phyloP scores from a whole-genome alignment of 2,329 filamentous ascomycete species.

The Claviceps cyperi region DNA sequence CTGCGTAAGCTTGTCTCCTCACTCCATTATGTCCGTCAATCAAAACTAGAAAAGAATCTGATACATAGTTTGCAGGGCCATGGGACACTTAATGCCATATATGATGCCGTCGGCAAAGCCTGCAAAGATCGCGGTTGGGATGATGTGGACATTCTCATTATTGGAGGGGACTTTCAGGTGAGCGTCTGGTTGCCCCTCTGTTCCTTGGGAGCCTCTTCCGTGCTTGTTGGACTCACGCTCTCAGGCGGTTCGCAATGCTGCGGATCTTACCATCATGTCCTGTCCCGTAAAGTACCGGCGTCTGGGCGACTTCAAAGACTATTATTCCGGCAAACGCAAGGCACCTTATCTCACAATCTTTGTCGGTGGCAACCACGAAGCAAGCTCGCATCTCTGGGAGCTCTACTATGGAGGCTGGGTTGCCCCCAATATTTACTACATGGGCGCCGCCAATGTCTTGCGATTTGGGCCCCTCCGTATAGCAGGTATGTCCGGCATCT shows the following conservation, averaged over 20 bases:
- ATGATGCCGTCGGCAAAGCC: slow-evolving; percentile 57
- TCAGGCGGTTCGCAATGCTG: slow-evolving; percentile 72
- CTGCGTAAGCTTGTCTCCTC: slow-evolving; percentile 44
- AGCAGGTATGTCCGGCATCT: slow-evolving; percentile 83
- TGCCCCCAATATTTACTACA: slow-evolving; percentile 91
- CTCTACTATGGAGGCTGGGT: slow-evolving; percentile 96
- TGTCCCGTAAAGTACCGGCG: slow-evolving; percentile 77
- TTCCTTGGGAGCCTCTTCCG: not conserved
- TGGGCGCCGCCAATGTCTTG: slow-evolving; percentile 83
- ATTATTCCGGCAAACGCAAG: slow-evolving; percentile 64
- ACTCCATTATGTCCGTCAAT: not conserved
- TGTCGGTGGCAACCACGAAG: slow-evolving; percentile 90
- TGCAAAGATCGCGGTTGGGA: slow-evolving; percentile 63
- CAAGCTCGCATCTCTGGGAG: slow-evolving; percentile 78
- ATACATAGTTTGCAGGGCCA: slow-evolving; percentile 44
- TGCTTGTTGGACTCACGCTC: not conserved
- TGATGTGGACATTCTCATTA: slow-evolving; percentile 76
- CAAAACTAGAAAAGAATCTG: no score
- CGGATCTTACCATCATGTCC: slow-evolving; percentile 77
- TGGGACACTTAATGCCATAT: slow-evolving; percentile 83
- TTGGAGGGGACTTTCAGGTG: slow-evolving; percentile 91
- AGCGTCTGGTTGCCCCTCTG: not conserved
- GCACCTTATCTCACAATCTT: slow-evolving; percentile 89
- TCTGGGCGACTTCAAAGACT: slow-evolving; percentile 86
- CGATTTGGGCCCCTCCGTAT: slow-evolving; percentile 75